phyloP scores from a whole-genome alignment of 805 yeast genomes.

The Hanseniaspora mollemarum region DNA sequence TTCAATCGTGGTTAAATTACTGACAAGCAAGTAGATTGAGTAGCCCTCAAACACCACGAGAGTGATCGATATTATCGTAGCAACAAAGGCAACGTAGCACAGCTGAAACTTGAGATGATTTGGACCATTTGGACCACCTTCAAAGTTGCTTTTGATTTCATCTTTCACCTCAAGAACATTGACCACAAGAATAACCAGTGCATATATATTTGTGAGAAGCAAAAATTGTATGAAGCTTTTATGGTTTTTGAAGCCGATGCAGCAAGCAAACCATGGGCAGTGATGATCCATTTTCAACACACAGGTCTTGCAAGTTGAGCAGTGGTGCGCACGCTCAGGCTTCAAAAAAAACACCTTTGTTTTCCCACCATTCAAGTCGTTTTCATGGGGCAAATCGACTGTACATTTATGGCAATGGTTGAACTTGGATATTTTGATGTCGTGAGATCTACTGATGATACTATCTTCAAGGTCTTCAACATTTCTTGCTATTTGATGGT shows the following conservation, averaged over 20 bases:
- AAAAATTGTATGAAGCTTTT: conserved; percentile 70
- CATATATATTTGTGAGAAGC: conserved; percentile 40
- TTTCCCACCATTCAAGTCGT: not conserved
- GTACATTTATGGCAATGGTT: conserved; percentile 4
- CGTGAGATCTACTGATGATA: not conserved
- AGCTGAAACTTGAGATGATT: conserved; percentile 45
- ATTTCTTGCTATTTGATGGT: not conserved
- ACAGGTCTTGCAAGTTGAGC: conserved; percentile 59
- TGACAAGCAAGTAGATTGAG: conserved; percentile 45
- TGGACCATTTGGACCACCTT: conserved; percentile 38
- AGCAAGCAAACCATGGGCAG: conserved; percentile 86
- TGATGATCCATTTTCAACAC: conserved; percentile 87
- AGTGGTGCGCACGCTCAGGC: conserved; percentile 82
- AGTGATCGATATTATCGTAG: conserved; percentile 44
- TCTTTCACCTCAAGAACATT: not conserved
- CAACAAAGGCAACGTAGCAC: conserved; percentile 47
- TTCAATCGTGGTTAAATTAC: conserved; percentile 75
- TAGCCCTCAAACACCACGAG: conserved; percentile 47
- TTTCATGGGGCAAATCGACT: not conserved
- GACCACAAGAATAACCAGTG: conserved; percentile 32
- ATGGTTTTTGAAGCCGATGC: conserved; percentile 75
- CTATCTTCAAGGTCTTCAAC: not conserved
- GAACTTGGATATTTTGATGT: conserved; percentile 1
- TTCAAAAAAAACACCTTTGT: conserved; percentile 40
- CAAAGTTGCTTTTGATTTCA: conserved; percentile 27